Percentiles rank a stretch among this genome's conserved stretches.
Conservation (phyloP, 208 protist species). For the Leishmania tarentolae region DNA sequence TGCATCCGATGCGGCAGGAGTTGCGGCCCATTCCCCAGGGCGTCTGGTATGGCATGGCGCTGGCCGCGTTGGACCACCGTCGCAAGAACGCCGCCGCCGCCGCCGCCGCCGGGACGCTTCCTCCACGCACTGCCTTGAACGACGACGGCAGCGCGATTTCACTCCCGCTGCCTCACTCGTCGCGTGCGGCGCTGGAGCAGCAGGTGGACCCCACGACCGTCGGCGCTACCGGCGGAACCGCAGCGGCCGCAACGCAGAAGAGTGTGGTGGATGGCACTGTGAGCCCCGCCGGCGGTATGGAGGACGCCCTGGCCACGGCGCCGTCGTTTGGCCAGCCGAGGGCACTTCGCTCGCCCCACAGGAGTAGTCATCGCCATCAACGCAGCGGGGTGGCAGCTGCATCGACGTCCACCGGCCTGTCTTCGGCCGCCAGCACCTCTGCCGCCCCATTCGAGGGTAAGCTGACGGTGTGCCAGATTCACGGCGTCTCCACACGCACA, state of each 20-base stretch:
- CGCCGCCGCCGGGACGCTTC: neutral
- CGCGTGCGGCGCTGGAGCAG: slow-evolving; percentile 3
- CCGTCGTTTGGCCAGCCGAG: neutral
- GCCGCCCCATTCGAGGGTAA: slow-evolving; percentile 56
- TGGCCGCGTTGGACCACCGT: slow-evolving; percentile 2
- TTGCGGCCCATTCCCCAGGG: slow-evolving; percentile 47
- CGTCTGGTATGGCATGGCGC: slow-evolving; percentile 21
- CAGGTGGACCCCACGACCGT: neutral
- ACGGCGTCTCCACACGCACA: slow-evolving; percentile 51
- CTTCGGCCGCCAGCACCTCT: slow-evolving; percentile 2
- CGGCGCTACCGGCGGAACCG: neutral
- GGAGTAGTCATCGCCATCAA: slow-evolving; percentile 13
- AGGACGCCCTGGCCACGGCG: neutral
- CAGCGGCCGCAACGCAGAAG: neutral
- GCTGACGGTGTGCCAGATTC: slow-evolving; percentile 74
- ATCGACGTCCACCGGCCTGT: neutral
- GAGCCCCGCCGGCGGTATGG: neutral
- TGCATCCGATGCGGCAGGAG: slow-evolving; percentile 82
- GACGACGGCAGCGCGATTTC: neutral
- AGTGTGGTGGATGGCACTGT: neutral
- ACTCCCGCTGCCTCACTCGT: neutral
- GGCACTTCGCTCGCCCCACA: slow-evolving; percentile 5
- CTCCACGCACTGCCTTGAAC: neutral
- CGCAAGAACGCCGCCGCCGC: neutral
- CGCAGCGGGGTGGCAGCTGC: slow-evolving; percentile 5